Conservation (phyloP, 257 asterid genomes). For the Solanum peruvianum region DNA sequence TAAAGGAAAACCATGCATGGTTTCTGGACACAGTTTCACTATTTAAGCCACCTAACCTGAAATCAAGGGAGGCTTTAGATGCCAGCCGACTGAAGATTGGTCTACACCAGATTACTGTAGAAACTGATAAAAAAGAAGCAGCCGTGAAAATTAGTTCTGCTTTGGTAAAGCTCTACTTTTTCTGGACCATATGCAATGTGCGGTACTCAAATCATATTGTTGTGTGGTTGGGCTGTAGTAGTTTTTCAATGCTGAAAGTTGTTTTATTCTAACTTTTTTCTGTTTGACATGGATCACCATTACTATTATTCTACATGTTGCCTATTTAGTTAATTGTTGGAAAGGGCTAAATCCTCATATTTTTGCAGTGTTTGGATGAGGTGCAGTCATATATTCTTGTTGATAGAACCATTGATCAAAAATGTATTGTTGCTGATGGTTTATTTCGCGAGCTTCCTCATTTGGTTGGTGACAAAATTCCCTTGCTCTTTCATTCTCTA, state of each 20-base stretch:
- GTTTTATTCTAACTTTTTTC: background rate
- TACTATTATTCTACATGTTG: background rate
- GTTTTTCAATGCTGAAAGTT: background rate
- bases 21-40: constrained; percentile 36
- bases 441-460: constrained; percentile 29
- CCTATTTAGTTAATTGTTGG: background rate
- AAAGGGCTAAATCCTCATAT: background rate
- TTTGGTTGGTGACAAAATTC: constrained; percentile 42
- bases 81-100: constrained; percentile 48
- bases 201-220: background rate
- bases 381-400: constrained; percentile 84
- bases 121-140: constrained; percentile 45
- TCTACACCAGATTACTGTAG: constrained; percentile 38
- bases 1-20: constrained; percentile 74
- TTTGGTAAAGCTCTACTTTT: constrained; percentile 33
- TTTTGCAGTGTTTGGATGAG: constrained; percentile 75
- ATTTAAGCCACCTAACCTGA: constrained; percentile 61
- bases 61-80: constrained; percentile 75
- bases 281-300: background rate
- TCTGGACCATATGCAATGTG: background rate
- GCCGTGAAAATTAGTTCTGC: constrained; percentile 60
- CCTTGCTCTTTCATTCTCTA: background rate
- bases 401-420: constrained; percentile 44
- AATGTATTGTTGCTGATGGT: constrained; percentile 14
- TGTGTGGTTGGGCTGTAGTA: background rate